Conservation (phyloP, 2,329 filamentous ascomycete species). For the Fusarium nisikadoi region DNA sequence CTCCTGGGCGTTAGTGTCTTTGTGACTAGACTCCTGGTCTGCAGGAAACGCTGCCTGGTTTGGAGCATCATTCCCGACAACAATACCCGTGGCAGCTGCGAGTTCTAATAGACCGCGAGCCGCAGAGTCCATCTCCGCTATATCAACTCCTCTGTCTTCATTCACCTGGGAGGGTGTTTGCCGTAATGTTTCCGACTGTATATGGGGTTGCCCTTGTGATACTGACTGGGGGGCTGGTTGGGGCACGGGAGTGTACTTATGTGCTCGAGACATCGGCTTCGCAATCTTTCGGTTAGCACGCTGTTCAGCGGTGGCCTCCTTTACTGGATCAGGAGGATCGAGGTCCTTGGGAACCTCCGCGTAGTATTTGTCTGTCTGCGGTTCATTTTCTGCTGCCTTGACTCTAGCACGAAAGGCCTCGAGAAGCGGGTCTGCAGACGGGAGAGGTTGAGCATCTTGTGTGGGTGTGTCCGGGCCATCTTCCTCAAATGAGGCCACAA, state of each 20-base stretch:
- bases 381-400: neutral
- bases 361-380: neutral
- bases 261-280: neutral
- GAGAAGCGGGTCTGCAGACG: neutral
- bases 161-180: neutral
- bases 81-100: neutral
- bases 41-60: neutral
- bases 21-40: neutral
- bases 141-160: neutral
- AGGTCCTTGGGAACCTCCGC: neutral
- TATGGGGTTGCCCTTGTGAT: neutral
- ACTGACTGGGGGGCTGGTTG: neutral
- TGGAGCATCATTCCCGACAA: neutral
- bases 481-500: neutral
- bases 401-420: neutral
- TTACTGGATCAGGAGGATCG: neutral
- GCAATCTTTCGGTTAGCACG: slow-evolving; percentile 6
- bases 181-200: neutral
- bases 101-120: neutral
- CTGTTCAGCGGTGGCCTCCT: slow-evolving; percentile 8
- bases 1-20: neutral
- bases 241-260: neutral
- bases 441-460: neutral
- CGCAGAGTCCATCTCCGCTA: neutral
- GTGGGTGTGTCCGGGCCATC: neutral